Percentiles rank a stretch among this genome's conserved stretches.
Evolutionary conservation across 257 asterid genomes (phyloP).

Genomic region (Scutellaria baicalensis): DNA sequence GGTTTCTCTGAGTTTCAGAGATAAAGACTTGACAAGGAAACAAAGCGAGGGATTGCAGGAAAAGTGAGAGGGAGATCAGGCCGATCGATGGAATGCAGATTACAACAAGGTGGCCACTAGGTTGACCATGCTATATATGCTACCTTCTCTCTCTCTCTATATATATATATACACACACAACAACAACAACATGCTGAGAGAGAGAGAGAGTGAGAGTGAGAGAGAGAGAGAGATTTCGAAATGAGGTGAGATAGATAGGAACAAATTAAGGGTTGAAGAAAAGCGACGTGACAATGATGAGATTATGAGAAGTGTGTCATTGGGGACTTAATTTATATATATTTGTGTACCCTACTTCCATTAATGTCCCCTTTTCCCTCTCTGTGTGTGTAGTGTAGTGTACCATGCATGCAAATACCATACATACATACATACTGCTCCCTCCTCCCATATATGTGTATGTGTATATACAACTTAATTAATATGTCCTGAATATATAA

Average conservation of each 20-base stretch:
- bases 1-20: slow-evolving; percentile 23
- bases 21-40: slow-evolving; percentile 35
- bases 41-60: slow-evolving; percentile 22
- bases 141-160: too few species aligned
- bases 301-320: slow-evolving; percentile 39
- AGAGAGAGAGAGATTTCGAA: slow-evolving; percentile 21
- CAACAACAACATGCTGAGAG: not conserved
- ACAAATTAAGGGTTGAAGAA: not conserved
- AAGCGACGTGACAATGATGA: slow-evolving; percentile 58
- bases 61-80: not conserved
- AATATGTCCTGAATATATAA: too few species aligned
- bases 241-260: slow-evolving; percentile 26
- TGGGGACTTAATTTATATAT: too few species aligned
- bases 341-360: too few species aligned
- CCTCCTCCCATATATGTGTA: not conserved
- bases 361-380: too few species aligned
- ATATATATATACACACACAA: not conserved
- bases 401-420: too few species aligned
- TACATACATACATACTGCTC: slow-evolving; percentile 18
- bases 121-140: slow-evolving; percentile 34
- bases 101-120: too few species aligned
- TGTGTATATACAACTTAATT: too few species aligned
- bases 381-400: too few species aligned
- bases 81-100: not conserved
- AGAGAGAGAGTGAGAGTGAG: slow-evolving; percentile 6